Evolutionary conservation across 805 yeast genomes (phyloP), one percentile per base, ranked within the genome.

Genomic region (Kodamaea restingae): DNA sequence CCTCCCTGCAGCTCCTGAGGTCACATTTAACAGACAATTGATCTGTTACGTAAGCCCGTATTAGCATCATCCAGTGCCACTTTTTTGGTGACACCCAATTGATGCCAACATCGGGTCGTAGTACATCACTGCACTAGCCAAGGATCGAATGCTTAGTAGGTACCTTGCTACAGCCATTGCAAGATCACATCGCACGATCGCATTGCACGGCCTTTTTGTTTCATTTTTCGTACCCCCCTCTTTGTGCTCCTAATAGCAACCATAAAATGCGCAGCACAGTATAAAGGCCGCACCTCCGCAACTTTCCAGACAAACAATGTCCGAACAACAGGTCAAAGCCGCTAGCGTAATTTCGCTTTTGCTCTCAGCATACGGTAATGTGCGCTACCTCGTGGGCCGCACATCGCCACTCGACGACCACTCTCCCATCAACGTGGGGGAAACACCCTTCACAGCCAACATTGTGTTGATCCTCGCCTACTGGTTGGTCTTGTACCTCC

Each of bases 361-460:
- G 3, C 67, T 84, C 20, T 71, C 88, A 2, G 59, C 71, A 7
- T 75, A 74, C 49, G 83, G 80, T 26, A 71, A 76, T 44, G 46
- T 79, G 42, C 69, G 75, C 42, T 77, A 78, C 55, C 68, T 78
- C 26, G 69, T 79, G 21, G 84, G 84, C 30, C 68, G 78, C 39
- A 29, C 38, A 3, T 67, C 73, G 32, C 70, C 71, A 15, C 65
- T 63, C 25, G 61, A 70, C 35, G 65, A 70, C 36, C 61, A 71
- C 45, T 67, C 70, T 40, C 76, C 78, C 21, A 71, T 67, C 55
- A 70, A 74, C 35, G 75, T 75, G 6, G 72, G 71, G 4, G 67
- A 73, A 50, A 86, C 93, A 2, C 93, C 95, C 10, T 85, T 85
- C 66, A 75, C 88, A 2, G 78, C 79, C 11, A 70, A 72, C 42